Evolutionary conservation across 768 basidiomycete genomes (phyloP), one percentile per base, ranked within the genome.

Genomic region (Daedaleopsis nitida): DNA sequence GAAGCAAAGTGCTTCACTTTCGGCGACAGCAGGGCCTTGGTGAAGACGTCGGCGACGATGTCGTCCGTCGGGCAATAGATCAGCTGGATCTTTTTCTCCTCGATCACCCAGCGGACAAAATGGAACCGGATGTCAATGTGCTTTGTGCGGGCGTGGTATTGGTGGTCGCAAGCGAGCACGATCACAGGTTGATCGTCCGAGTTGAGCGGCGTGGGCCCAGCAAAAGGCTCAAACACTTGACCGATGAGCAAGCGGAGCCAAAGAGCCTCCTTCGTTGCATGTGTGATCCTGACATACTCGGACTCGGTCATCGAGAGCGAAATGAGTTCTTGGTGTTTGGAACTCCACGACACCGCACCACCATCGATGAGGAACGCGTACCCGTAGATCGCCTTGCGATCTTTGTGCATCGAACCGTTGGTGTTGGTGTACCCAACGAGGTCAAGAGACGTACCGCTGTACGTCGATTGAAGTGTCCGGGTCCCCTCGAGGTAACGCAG

Each of bases 101-200:
- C n/a, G n/a, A n/a, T n/a, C n/a, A n/a, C n/a, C n/a, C n/a, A n/a
- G n/a, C n/a, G n/a, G n/a, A n/a, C n/a, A n/a, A n/a, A n/a, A n/a
- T n/a, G n/a, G n/a, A n/a, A n/a, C n/a, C n/a, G n/a, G n/a, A n/a
- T 70, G 43, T 74, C 69, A 54, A 79, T 78, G 65, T 79, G 77
- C 59, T 78, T 77, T 11, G 74, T 68, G 9, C 72, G 59, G 1
- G 66, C 62, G 57, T 78, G 76, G 52, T 65, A 67, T 17, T 58
- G 56, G 27, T 68, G 63, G 47, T 74, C 63, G 38, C 66, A 42
- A 0, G 70, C 19, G 24, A 76, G 57, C 3, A 57, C 52, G 51
- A 75, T 71, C 1, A 77, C 69, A 1, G 68, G 68, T 32, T 58
- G 21, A 37, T 27, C 37, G 37, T 56, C 57, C 16, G 35, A 43